Conservation (phyloP, 805 yeast genomes). For the Pichia membranifaciens region DNA sequence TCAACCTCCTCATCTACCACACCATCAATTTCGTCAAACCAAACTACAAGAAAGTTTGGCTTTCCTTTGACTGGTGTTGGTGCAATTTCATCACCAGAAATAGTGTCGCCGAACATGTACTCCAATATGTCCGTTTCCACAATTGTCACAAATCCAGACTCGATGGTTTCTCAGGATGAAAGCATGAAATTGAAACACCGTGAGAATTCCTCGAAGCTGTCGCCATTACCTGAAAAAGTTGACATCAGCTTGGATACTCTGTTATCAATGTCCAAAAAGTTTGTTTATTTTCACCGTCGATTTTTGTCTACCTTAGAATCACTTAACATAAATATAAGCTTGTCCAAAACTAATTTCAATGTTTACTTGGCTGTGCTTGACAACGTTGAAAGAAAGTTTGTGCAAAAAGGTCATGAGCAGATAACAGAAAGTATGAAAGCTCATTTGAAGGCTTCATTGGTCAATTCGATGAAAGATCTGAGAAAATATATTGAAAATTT, state of each 20-base stretch:
- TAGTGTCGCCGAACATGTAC: neutral
- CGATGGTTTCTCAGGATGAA: constrained; percentile 1
- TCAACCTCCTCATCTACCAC: constrained; percentile 10
- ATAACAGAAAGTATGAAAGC: constrained; percentile 12
- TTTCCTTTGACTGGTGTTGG: neutral
- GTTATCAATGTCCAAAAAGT: constrained; percentile 20
- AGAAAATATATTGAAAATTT: constrained; percentile 17
- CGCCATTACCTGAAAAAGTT: constrained; percentile 8
- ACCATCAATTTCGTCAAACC: constrained; percentile 4
- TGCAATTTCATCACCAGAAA: constrained; percentile 4
- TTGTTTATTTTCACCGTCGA: constrained; percentile 20
- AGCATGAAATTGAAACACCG: constrained; percentile 7
- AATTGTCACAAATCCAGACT: neutral
- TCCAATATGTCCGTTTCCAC: neutral
- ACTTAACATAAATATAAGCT: constrained; percentile 15
- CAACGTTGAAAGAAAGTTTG: constrained; percentile 16
- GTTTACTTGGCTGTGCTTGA: constrained; percentile 18
- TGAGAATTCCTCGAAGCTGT: constrained; percentile 9
- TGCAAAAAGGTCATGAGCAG: constrained; percentile 14
- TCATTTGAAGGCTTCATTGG: constrained; percentile 17
- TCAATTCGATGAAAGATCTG: constrained; percentile 22
- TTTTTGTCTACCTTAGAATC: constrained; percentile 14
- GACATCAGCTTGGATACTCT: constrained; percentile 11
- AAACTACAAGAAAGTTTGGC: constrained; percentile 16
- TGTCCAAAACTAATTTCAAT: constrained; percentile 15